phyloP scores from a whole-genome alignment of 257 asterid species.

The Ophiorrhiza pumila region DNA sequence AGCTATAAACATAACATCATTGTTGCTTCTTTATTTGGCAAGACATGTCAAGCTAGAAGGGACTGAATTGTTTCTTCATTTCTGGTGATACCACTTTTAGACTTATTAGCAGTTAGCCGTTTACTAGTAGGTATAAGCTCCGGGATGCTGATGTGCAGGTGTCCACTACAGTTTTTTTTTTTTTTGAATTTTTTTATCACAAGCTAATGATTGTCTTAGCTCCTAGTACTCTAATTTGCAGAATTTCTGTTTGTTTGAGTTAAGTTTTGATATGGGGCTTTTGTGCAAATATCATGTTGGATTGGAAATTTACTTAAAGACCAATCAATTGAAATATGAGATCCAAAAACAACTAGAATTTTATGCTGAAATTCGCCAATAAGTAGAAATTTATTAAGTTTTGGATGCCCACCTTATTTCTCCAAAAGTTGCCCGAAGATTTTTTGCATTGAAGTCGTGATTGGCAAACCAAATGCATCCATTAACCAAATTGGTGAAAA shows the following conservation, averaged over 20 bases:
- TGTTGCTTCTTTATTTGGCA: not conserved
- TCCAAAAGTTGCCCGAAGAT: not conserved
- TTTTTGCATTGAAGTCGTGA: slow-evolving; percentile 6
- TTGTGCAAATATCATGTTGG: not conserved
- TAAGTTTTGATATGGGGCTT: not conserved
- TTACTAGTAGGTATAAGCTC: not conserved
- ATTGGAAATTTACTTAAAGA: not conserved
- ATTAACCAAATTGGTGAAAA: not conserved
- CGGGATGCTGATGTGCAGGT: not conserved
- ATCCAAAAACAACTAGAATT: not conserved
- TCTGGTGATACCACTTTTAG: too few relatives aligned
- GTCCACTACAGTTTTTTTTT: not conserved
- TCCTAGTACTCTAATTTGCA: not conserved
- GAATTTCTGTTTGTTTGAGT: not conserved
- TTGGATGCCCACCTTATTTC: not conserved
- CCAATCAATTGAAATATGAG: too few relatives aligned
- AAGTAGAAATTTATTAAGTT: not conserved
- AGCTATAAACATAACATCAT: not conserved
- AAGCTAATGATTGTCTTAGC: not conserved
- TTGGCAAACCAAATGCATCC: not conserved
- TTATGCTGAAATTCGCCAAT: not conserved
- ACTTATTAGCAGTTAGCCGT: not conserved
- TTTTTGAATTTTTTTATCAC: too few relatives aligned
- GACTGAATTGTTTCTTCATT: not conserved
- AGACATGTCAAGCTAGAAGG: not conserved